Evolutionary conservation across 495 filamentous ascomycete species (phyloP).

Genomic region (Geoglossum glabrum): DNA sequence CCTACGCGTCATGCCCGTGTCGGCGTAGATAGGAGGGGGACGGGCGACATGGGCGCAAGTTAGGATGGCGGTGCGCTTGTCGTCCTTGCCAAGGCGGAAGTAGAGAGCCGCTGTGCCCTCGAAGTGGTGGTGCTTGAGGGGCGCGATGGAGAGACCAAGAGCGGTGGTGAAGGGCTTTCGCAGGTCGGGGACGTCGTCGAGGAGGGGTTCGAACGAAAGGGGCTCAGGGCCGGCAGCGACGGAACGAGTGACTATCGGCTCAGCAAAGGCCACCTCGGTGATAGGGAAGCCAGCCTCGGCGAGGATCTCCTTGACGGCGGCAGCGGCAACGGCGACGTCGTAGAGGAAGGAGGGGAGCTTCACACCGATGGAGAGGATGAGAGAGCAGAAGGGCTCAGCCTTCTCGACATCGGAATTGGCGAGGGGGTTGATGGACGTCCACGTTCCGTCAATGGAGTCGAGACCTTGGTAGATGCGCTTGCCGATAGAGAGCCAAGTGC

Average conservation of each 20-base stretch:
- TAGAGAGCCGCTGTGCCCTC: background rate
- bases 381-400: background rate
- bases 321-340: background rate
- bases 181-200: background rate
- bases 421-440: background rate
- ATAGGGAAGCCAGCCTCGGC: constrained; percentile 1
- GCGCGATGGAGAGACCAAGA: constrained; percentile 4
- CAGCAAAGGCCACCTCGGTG: constrained; percentile 3
- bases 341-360: background rate
- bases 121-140: constrained; percentile 2
- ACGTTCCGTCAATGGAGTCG: background rate
- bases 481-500: background rate
- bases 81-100: background rate
- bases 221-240: constrained; percentile 1
- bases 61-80: background rate
- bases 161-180: background rate
- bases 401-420: background rate
- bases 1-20: background rate
- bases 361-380: background rate
- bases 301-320: constrained; percentile 1
- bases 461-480: background rate
- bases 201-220: constrained; percentile 4
- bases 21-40: background rate
- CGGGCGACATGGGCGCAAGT: background rate
- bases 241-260: constrained; percentile 1